Evolutionary conservation across 2,329 filamentous ascomycete species (phyloP), one percentile per base, ranked within the genome.

Genomic region (Didymella exigua): DNA sequence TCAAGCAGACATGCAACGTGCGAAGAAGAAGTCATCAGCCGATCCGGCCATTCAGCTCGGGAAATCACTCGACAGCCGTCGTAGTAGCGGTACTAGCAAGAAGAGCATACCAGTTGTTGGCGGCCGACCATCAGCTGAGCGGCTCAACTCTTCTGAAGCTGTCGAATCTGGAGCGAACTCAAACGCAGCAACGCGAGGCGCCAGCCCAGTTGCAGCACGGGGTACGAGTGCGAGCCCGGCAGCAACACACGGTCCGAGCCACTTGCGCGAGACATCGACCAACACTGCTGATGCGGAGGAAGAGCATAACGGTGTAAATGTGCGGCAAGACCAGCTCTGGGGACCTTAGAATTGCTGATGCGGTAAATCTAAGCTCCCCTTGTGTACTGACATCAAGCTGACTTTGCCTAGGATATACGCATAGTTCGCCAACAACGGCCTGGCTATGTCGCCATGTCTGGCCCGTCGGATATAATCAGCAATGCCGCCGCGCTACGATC

Each of bases 51-150:
- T 79, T 63, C 79, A 79, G 44, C 76, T 83, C 13, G 93, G 88
- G 55, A 96, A 91, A 77, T 96, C 91, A 72, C 84, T 98, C 23
- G 93, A 97, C 73, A 96, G 90, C 75, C 87, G 93, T 47, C 88
- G 93, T 37, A 96, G 91, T 72, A 97, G 93, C 75, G 90, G 89
- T 13, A 89, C 84, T 49, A 96, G 90, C 54, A 93, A 89, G 76
- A 93, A 91, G 72, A 88, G 89, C 30, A 74, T 86, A 9, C 85
- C 76, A 10, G 48, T 67, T 5, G 59, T 66, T 10, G 68, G 66
- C 6, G 58, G 50, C 30, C 66, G 67, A 30, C 65, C 62, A 13
- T 72, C 68, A n/a, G 62, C 60, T 7, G 71, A 73, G 43, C 63
- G 62, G 16, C 44, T 68, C 1, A 65, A 61, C 1, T 58, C 61